Percentiles rank a stretch among this genome's conserved stretches.
These are phyloP conservation scores for Exophiala sp. DNA, from an alignment of 2,329 filamentous ascomycete species.

Conservation along the genomic window DNA sequence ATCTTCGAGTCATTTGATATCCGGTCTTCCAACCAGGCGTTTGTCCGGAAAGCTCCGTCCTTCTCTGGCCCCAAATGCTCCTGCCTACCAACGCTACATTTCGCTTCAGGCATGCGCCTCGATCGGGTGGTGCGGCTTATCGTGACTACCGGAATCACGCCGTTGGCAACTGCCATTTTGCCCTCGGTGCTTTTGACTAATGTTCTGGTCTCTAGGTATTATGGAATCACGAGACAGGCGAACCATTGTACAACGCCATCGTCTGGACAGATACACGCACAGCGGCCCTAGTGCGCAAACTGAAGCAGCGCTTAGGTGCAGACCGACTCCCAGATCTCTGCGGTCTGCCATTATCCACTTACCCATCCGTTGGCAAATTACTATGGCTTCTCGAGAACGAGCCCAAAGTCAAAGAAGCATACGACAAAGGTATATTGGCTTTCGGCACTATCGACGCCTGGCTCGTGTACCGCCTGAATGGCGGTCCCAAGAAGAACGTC, in stretches of 20 bases:
- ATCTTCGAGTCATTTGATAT: neutral
- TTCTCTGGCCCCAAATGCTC: too few species aligned
- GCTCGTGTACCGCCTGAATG: slow-evolving; percentile 78
- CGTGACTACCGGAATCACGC: too few species aligned
- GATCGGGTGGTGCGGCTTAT: too few species aligned
- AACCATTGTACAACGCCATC: slow-evolving; percentile 80
- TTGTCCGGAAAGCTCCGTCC: too few species aligned
- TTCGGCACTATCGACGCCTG: slow-evolving; percentile 89
- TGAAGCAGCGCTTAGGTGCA: slow-evolving; percentile 65
- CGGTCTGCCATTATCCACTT: slow-evolving; percentile 80
- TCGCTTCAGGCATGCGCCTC: too few species aligned
- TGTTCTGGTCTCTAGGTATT: slow-evolving; percentile 54
- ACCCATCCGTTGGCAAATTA: slow-evolving; percentile 80
- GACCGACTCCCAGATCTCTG: slow-evolving; percentile 68
- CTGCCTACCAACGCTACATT: too few species aligned
- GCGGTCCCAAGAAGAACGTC: slow-evolving; percentile 61
- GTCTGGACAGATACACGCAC: slow-evolving; percentile 89
- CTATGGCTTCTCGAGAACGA: slow-evolving; percentile 76
- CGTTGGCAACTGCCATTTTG: too few species aligned
- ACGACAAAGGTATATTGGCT: slow-evolving; percentile 70
- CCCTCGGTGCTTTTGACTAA: too few species aligned
- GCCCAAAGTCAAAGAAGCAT: slow-evolving; percentile 67
- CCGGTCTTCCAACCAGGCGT: neutral
- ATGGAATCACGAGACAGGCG: slow-evolving; percentile 77
- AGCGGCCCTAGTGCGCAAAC: slow-evolving; percentile 68